Percentiles rank a stretch among this genome's conserved stretches.
These are phyloP conservation scores for Colletotrichum liriopes DNA, from an alignment of 2,329 filamentous ascomycete species.

Conservation along the genomic window DNA sequence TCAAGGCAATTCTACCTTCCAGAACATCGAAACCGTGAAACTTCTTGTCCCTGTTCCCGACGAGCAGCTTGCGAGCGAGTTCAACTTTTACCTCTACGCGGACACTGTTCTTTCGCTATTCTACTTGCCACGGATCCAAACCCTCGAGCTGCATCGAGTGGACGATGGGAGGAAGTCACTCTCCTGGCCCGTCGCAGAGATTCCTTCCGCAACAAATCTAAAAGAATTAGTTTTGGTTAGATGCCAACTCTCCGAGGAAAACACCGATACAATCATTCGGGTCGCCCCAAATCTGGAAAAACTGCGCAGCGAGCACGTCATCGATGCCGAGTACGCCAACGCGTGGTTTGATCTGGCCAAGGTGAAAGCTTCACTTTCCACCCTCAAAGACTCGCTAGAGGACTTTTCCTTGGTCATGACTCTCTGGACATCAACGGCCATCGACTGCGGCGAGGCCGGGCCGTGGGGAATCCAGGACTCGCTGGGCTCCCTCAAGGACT, in stretches of 20 bases:
- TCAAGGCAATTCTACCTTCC: neutral
- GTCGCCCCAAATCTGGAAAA: conserved; percentile 4
- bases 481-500: conserved; percentile 8
- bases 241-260: neutral
- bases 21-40: neutral
- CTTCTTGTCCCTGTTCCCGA: neutral
- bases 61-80: neutral
- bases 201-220: neutral
- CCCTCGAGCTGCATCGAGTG: conserved; percentile 12
- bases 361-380: neutral
- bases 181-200: neutral
- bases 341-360: neutral
- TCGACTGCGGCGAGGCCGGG: conserved; percentile 13
- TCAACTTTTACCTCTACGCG: neutral
- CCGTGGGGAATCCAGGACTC: conserved; percentile 19
- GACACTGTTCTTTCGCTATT: conserved; percentile 5
- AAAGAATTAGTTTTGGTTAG: conserved; percentile 4
- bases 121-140: conserved; percentile 9
- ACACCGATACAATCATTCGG: neutral
- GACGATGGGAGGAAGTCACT: conserved; percentile 5
- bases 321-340: conserved; percentile 3
- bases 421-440: conserved; percentile 13
- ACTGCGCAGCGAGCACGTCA: neutral
- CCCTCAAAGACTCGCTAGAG: conserved; percentile 10
- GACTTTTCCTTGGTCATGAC: conserved; percentile 4